Evolutionary conservation across 2,329 filamentous ascomycete genomes (phyloP).

Genomic region (Aspergillus phoenicis): DNA sequence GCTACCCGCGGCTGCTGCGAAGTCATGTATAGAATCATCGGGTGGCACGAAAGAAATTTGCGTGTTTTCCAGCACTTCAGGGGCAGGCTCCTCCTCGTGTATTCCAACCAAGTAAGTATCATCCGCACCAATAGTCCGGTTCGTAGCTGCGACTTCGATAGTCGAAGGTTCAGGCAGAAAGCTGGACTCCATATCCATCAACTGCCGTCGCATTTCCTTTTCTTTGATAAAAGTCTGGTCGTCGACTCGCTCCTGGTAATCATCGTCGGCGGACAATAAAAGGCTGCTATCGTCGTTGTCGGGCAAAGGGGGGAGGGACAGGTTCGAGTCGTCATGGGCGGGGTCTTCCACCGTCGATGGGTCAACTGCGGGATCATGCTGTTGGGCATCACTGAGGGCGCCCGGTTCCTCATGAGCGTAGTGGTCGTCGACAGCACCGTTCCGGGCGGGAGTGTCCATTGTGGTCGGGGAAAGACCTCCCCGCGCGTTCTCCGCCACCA

Average conservation of each 20-base stretch:
- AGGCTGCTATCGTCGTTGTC: conserved; percentile 40
- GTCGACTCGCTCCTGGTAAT: conserved; percentile 36
- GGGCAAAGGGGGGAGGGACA: conserved; percentile 34
- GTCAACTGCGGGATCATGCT: conserved; percentile 14
- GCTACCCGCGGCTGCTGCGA: conserved; percentile 21
- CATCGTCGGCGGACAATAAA: conserved; percentile 35
- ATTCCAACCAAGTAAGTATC: conserved; percentile 50
- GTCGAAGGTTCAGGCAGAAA: conserved; percentile 60
- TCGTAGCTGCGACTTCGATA: conserved; percentile 37
- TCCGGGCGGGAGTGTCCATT: conserved; percentile 24
- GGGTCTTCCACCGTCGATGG: conserved; percentile 22
- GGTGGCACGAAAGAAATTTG: conserved; percentile 31
- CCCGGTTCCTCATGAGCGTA: conserved; percentile 22
- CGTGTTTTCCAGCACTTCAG: conserved; percentile 23
- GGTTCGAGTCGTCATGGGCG: conserved; percentile 31
- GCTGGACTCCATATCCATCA: conserved; percentile 66
- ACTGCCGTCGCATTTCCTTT: conserved; percentile 59
- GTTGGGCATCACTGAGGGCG: conserved; percentile 19
- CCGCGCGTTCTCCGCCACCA: conserved; percentile 34
- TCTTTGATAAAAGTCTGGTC: conserved; percentile 55
- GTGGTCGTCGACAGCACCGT: conserved; percentile 15
- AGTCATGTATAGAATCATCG: conserved; percentile 26
- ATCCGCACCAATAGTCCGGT: conserved; percentile 37
- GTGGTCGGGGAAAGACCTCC: conserved; percentile 26
- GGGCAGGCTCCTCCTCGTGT: conserved; percentile 25